A percentile compares a stretch with the other conserved stretches of the same genome.
phyloP scores from a whole-genome alignment of 2,329 filamentous ascomycete species.

The Fusarium sp. region DNA sequence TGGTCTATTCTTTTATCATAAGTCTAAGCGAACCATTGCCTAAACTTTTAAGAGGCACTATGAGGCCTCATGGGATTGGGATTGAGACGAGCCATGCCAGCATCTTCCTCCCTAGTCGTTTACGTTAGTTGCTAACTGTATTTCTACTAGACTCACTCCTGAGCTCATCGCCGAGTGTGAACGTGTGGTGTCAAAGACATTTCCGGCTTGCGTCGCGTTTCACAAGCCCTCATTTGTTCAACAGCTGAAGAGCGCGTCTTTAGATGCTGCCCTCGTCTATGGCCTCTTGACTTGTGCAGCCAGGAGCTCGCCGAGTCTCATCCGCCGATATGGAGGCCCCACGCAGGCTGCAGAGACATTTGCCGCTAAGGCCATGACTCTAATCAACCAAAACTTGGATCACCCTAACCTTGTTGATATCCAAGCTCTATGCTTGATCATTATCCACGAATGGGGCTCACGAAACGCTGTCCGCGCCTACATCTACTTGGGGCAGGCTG shows the following conservation, averaged over 20 bases:
- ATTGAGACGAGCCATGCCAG: constrained; percentile 46
- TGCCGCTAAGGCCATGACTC: constrained; percentile 68
- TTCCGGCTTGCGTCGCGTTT: constrained; percentile 72
- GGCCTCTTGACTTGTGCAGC: constrained; percentile 70
- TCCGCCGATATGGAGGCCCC: constrained; percentile 70
- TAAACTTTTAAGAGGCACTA: neutral
- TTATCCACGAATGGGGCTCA: constrained; percentile 74
- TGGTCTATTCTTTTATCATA: neutral
- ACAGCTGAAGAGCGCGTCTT: constrained; percentile 68
- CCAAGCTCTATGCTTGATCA: constrained; percentile 71
- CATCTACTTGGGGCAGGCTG: constrained; percentile 72
- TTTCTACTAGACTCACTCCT: constrained; percentile 61
- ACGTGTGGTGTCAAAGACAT: constrained; percentile 71
- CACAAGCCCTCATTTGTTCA: constrained; percentile 73
- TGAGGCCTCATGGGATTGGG: neutral
- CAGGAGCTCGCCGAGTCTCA: constrained; percentile 68
- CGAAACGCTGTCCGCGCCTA: constrained; percentile 73
- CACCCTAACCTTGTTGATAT: constrained; percentile 72
- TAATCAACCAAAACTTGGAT: constrained; percentile 70
- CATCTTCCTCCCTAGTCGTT: constrained; percentile 26
- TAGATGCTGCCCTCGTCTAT: constrained; percentile 70
- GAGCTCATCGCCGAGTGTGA: constrained; percentile 71
- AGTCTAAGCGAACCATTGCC: neutral
- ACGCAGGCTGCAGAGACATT: constrained; percentile 70
- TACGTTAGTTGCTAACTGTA: constrained; percentile 44